Evolutionary conservation across 1,284 basidiomycete genomes (phyloP).

Genomic region (Cryptococcus sp.): DNA sequence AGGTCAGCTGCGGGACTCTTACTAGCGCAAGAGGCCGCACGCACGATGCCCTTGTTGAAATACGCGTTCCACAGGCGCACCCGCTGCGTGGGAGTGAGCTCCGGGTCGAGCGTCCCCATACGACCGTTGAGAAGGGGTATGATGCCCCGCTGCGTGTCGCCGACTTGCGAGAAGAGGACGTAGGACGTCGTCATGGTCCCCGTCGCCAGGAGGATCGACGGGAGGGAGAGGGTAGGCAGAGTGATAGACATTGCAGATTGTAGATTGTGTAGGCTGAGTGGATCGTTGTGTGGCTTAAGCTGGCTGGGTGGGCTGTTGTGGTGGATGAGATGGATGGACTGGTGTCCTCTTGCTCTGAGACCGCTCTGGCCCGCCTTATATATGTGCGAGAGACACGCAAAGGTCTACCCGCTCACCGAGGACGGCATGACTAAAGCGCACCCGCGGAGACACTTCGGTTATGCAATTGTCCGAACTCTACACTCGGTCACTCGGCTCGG

Average conservation of each 20-base stretch:
- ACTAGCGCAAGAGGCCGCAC: constrained; percentile 2
- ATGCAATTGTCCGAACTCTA: too few relatives aligned
- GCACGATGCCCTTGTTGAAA: constrained; percentile 21
- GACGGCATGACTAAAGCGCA: background rate
- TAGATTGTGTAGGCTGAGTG: background rate
- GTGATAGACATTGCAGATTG: constrained; percentile 1
- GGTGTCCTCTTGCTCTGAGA: too few relatives aligned
- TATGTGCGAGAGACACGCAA: too few relatives aligned
- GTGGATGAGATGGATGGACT: too few relatives aligned
- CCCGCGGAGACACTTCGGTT: too few relatives aligned
- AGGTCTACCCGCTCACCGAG: background rate
- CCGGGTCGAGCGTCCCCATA: constrained; percentile 1
- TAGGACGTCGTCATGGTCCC: constrained; percentile 24
- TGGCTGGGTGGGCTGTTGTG: too few relatives aligned
- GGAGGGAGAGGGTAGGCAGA: constrained; percentile 14
- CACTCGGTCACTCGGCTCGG: too few relatives aligned
- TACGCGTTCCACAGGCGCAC: constrained; percentile 21
- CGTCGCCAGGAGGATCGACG: constrained; percentile 28
- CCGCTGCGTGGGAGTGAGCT: constrained; percentile 14
- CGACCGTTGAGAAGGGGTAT: constrained; percentile 28
- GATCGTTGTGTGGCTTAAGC: too few relatives aligned
- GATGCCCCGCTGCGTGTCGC: constrained; percentile 24
- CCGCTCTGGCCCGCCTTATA: too few relatives aligned
- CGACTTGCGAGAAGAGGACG: constrained; percentile 30
- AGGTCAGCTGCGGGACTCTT: background rate